Evolutionary conservation across 257 asterid species (phyloP), one percentile per base, ranked within the genome.

Genomic region (Fraxinus anomala): DNA sequence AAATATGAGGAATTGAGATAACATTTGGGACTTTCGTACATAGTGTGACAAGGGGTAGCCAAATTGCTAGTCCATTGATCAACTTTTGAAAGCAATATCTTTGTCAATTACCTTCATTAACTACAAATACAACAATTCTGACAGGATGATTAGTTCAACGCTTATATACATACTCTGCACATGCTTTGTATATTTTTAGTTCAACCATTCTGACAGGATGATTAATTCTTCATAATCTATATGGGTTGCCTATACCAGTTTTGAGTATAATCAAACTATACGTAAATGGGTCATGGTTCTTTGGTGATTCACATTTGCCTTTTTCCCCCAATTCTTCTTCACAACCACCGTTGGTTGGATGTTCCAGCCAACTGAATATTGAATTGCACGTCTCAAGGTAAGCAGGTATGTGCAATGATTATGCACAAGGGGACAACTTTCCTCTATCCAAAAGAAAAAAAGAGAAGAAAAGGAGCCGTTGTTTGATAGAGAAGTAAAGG

Each of bases 291-390:
- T 23, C 34, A 63, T 63, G 69, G 36, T 24, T 23, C 21, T 12
- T 24, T 24, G 69, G 69, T 63, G 34, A 23, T 24, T 23, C 36
- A 33, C 69, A 63, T 63, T 63, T 63, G 33, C 34, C 34, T 26
- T 23, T 63, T 24, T 63, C 4, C 34, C 24, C 34, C 36, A 26
- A 54, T 54, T 54, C 23, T 40, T 19, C 36, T n/a, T 54, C 33
- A 24, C 82, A 79, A 73, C 82, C 68, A 79, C 82, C 82, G 78
- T 37, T 54, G 31, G 74, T 82, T 75, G 66, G 28, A 16, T 77
- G 68, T 63, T 24, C 69, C 69, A 24, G 17, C 69, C 68, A 63
- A 63, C n/a, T 24, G 33, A 63, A 63, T 63, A 63, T 23, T 63
- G 69, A 63, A 24, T 63, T 26, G 69, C 69, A 63, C 69, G 69